Percentiles rank a stretch among this genome's conserved stretches.
Evolutionary conservation across 495 filamentous ascomycete genomes (phyloP).

Genomic region (Podospora anserina): DNA sequence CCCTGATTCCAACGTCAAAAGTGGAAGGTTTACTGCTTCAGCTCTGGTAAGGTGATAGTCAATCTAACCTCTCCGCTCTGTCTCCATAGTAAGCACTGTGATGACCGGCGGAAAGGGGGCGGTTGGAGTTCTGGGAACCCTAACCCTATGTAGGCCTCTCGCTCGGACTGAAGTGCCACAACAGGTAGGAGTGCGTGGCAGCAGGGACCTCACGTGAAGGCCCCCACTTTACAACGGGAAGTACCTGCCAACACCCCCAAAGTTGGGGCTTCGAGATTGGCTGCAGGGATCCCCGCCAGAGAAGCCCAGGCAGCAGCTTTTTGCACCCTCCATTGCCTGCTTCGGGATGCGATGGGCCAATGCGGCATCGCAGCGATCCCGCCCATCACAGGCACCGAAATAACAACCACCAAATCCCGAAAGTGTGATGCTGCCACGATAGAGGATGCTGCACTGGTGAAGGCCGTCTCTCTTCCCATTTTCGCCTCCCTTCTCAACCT

Average conservation of each 20-base stretch:
- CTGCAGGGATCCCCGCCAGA: slow-evolving; percentile 7
- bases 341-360: background rate
- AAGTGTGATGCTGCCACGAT: background rate
- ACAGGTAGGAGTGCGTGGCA: too few relatives aligned
- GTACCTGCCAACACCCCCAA: slow-evolving; percentile 2
- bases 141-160: background rate
- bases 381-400: slow-evolving; percentile 32
- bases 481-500: background rate
- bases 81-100: background rate
- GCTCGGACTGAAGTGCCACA: background rate
- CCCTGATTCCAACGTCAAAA: background rate
- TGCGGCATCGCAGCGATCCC: background rate
- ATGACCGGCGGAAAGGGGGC: background rate
- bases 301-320: slow-evolving; percentile 34
- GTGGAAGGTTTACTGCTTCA: background rate
- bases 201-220: slow-evolving; percentile 1
- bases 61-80: background rate
- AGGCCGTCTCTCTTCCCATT: background rate
- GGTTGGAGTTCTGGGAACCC: background rate
- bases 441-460: background rate
- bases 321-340: slow-evolving; percentile 17
- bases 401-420: slow-evolving; percentile 15
- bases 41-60: background rate
- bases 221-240: background rate
- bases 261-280: slow-evolving; percentile 1